Base-by-base conservation (phyloP, 192 early-diverging fungal species). In the Mortierella antarctica region DNA sequence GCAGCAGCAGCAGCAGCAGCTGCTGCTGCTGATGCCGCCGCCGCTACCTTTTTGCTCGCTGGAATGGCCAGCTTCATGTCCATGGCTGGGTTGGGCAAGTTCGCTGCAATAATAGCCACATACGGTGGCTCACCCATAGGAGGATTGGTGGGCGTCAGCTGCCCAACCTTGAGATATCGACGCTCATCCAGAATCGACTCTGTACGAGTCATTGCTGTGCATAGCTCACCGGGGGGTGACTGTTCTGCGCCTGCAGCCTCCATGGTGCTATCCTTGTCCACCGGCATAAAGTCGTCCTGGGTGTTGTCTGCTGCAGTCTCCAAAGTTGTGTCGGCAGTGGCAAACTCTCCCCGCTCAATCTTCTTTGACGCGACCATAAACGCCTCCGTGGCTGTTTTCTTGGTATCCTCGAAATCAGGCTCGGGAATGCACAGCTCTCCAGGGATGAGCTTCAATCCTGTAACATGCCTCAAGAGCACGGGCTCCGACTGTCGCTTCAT, bases 121-220 rank as follows among this genome's bases (percentile, higher is more conserved):
- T 55, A 44, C 7, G 74, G 44, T 9, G 74, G 74, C 44, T 77
- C 74, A 56, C 74, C 74, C 41, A 77, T 39, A 0, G 74, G 74
- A 11, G 74, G 74, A 49, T 77, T 77, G 62, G 47, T 70, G 12
- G 74, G 74, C 2, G 74, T 77, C 4, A 77, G 20, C 55, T 77
- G 74, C 5, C 67, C 74, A 20, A 60, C 67, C 48, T 65, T 77
- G 11, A 77, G 47, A 41, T 77, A 77, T 7, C 74, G 52, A 13
- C 74, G 74, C 6, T 77, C 74, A 23, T 65, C 74, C 14, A 77
- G 67, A 63, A 77, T 77, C 14, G 74, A 64, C 18, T 77, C 74
- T 4, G 74, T 77, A 15, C 74, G 74, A 5, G 74, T 65, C 74
- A 77, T 77, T 14, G 52, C 74, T n/a, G 74, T 70, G 20, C 42